Conservation (phyloP, 257 asterid genomes). For the Leonotis leonurus region DNA sequence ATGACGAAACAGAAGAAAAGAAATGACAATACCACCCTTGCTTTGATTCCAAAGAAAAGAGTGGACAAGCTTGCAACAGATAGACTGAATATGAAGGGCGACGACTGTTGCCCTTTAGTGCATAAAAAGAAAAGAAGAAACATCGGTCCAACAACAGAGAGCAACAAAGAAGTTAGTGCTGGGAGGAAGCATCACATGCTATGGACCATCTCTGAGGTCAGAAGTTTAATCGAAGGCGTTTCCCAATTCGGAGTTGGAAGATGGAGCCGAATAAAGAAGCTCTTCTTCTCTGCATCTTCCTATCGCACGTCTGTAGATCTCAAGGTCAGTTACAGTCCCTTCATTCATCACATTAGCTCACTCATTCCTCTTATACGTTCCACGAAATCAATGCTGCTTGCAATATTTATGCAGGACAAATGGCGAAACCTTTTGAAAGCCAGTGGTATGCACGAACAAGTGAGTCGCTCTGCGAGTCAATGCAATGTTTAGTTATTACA, state of each 20-base stretch:
- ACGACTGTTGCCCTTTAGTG: neutral
- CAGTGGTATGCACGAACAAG: constrained; percentile 52
- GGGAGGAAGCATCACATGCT: constrained; percentile 82
- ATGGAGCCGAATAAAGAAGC: constrained; percentile 88
- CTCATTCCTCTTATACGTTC: neutral
- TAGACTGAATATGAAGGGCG: constrained; percentile 19
- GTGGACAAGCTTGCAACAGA: constrained; percentile 1
- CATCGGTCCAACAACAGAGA: neutral
- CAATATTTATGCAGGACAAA: constrained; percentile 59
- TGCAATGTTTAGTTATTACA: neutral
- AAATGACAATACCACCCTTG: constrained; percentile 15
- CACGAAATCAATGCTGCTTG: constrained; percentile 4
- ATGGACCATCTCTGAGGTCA: constrained; percentile 83
- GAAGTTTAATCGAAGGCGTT: constrained; percentile 76
- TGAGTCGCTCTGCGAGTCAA: constrained; percentile 38
- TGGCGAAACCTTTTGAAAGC: constrained; percentile 99
- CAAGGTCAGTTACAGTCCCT: constrained; percentile 43
- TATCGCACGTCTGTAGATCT: constrained; percentile 96
- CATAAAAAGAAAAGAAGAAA: neutral
- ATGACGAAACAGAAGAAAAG: constrained; percentile 24
- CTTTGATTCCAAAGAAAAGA: constrained; percentile 17
- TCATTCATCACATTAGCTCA: neutral
- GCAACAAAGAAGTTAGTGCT: constrained; percentile 33
- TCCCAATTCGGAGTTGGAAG: constrained; percentile 87
- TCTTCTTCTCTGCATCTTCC: constrained; percentile 61